Conservation (phyloP, 83 land plant genomes). For the Picea engelmannii region DNA sequence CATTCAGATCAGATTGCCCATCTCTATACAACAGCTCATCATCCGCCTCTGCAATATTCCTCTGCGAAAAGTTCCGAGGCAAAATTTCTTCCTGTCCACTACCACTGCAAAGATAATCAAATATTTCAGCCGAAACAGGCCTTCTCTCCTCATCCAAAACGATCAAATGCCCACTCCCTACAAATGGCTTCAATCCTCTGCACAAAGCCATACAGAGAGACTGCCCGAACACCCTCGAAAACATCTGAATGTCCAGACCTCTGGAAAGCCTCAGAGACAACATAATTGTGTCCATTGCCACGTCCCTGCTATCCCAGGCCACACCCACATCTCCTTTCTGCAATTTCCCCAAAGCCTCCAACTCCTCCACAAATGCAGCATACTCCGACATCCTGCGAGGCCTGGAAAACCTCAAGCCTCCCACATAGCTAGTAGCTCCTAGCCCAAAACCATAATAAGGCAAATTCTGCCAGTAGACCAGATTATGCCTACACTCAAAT, state of each 20-base stretch:
- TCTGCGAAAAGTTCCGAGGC: not conserved
- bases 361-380: conserved; percentile 49
- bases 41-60: not conserved
- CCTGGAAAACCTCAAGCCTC: conserved; percentile 74
- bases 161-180: conserved; percentile 72
- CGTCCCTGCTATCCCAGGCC: conserved; percentile 35
- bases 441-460: conserved; percentile 91
- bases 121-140: conserved; percentile 26
- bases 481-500: conserved; percentile 82
- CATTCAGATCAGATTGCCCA: not conserved
- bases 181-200: conserved; percentile 51
- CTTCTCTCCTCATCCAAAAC: conserved; percentile 52
- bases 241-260: conserved; percentile 68
- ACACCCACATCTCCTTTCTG: conserved; percentile 21
- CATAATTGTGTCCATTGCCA: conserved; percentile 87
- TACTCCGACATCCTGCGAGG: conserved; percentile 80
- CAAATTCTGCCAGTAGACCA: conserved; percentile 79
- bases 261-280: conserved; percentile 79
- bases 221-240: conserved; percentile 53
- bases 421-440: conserved; percentile 86
- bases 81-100: not conserved
- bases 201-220: conserved; percentile 40
- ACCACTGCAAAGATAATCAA: conserved; percentile 11
- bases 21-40: not conserved
- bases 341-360: conserved; percentile 19